Evolutionary conservation across 2,329 filamentous ascomycete species (phyloP).

Genomic region (Talaromyces piceae): DNA sequence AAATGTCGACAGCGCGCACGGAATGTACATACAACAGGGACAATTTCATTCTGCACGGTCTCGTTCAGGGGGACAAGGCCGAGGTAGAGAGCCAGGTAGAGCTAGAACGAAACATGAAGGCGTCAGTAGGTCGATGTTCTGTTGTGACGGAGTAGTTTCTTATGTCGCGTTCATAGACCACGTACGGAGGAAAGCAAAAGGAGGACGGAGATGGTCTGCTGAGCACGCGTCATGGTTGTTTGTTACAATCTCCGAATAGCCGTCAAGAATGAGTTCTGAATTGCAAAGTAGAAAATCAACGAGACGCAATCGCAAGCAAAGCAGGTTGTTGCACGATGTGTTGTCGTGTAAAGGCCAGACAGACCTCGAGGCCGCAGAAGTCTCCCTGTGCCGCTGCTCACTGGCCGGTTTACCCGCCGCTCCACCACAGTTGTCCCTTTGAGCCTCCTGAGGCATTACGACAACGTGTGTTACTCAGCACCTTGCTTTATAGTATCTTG

Average conservation of each 20-base stretch:
- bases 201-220: conserved; percentile 82
- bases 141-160: not conserved
- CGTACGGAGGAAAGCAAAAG: conserved; percentile 80
- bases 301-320: not conserved
- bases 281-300: not conserved
- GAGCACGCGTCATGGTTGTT: conserved; percentile 78
- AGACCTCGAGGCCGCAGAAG: not conserved
- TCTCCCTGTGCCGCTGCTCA: not conserved
- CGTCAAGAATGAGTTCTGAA: not conserved
- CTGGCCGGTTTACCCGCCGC: not conserved
- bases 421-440: not conserved
- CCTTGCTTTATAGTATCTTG: not conserved
- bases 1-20: not conserved
- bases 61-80: conserved; percentile 73
- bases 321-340: not conserved
- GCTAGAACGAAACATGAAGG: conserved; percentile 58
- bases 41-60: conserved; percentile 72
- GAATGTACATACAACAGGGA: conserved; percentile 69
- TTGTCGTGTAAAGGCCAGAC: not conserved
- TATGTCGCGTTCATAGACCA: conserved; percentile 20
- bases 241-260: not conserved
- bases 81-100: conserved; percentile 82
- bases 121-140: conserved; percentile 1
- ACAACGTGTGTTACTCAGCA: too few species aligned
- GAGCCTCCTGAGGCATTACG: not conserved